These are phyloP conservation scores for Eimeria praecox DNA, from an alignment of 169 alveolate species.

Conservation along the genomic window DNA sequence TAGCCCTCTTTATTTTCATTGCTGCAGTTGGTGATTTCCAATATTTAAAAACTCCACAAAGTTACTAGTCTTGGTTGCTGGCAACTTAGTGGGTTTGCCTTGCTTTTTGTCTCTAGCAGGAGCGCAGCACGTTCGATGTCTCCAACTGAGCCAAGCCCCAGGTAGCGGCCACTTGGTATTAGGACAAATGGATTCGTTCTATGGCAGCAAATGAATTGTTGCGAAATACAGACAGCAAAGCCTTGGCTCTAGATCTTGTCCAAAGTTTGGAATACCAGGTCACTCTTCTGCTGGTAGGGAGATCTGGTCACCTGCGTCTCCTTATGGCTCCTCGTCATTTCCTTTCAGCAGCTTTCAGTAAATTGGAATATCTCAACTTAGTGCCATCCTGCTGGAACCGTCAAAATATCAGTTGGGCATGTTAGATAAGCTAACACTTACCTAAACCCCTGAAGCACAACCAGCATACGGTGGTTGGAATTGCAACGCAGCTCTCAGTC, in stretches of 20 bases:
- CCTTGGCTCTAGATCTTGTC: too few species aligned
- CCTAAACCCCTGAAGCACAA: background rate
- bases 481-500: background rate
- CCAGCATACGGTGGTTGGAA: background rate
- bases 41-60: background rate
- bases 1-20: background rate
- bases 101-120: background rate
- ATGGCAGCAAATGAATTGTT: too few species aligned
- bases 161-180: background rate
- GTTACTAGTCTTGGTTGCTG: background rate
- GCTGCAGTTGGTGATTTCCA: background rate
- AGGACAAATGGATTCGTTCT: too few species aligned
- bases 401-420: background rate
- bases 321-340: background rate
- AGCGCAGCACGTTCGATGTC: background rate
- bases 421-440: background rate
- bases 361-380: background rate
- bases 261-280: too few species aligned
- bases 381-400: background rate
- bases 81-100: background rate
- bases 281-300: background rate
- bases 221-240: too few species aligned
- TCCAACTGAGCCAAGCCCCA: background rate
- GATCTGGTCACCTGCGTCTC: background rate
- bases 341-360: background rate